Evolutionary conservation across 2,329 filamentous ascomycete species (phyloP), one percentile per base, ranked within the genome.

Genomic region (Colletotrichum karsti): DNA sequence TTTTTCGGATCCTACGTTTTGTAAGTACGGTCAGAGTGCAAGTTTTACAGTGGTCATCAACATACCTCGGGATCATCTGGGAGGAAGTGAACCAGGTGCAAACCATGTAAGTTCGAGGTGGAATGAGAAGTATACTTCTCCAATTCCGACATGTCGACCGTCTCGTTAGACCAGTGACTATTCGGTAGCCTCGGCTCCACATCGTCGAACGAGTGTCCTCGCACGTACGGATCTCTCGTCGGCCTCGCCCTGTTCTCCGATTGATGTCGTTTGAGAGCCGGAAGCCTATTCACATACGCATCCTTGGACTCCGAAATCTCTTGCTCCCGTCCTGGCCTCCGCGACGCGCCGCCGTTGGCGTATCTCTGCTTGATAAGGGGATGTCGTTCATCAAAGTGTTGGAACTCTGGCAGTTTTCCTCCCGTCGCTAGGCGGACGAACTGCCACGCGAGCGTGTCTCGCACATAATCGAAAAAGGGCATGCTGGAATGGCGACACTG

Each of bases 1-100:
- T 95, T 95, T 84, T 95, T 95, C 0, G 93, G 93, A 73, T 95
- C 95, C 72, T 91, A 5, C 8, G 6, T 9, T 2, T 35, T n/a
- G 28, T 4, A 35, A n/a, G 26, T n/a, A n/a, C n/a, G n/a, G n/a
- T 53, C 50, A n/a, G n/a, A 35, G n/a, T 24, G 30, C 24, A 15
- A 24, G 3, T n/a, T n/a, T n/a, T n/a, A 15, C 12, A 37, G 3
- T 10, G 15, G 5, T 15, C 0, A 7, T 5, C 7, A 7, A n/a
- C 7, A 8, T 54, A 68, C 65, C 61, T 68, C 65, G 33, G 65
- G 65, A 28, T 68, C 65, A 15, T 68, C 63, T 18, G 60, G 60
- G 10, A 68, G 35, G 28, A 68, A 68, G n/a, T 68, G 42, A 24
- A 68, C 65, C n/a, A 68, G 65, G 35, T 68, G 53, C 1, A 68